A percentile compares a stretch with the other conserved stretches of the same genome.
Conservation (phyloP, 2,329 filamentous ascomycete genomes). For the Epichloe sibirici region DNA sequence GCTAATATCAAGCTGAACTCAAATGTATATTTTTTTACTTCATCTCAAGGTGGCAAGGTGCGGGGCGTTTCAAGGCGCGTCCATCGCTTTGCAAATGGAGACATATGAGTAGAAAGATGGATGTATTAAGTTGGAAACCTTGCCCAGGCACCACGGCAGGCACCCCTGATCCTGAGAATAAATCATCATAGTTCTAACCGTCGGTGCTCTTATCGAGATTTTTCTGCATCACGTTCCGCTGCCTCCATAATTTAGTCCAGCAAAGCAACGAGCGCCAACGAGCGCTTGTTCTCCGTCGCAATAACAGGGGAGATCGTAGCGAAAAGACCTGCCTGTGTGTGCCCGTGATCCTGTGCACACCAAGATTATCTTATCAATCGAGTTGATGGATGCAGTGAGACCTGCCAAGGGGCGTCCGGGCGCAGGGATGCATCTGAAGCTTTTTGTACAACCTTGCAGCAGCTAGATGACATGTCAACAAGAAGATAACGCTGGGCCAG, state of each 20-base stretch:
- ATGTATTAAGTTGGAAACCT: no score
- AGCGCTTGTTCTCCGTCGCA: background rate
- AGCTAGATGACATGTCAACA: background rate
- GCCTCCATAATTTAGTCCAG: no score
- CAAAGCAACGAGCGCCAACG: no score
- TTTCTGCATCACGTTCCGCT: no score
- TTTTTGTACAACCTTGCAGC: background rate
- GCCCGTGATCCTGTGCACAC: background rate
- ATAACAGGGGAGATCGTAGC: background rate
- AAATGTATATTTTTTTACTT: no score
- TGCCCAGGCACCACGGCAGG: background rate
- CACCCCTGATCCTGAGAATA: background rate
- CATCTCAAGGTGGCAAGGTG: no score
- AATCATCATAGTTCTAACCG: no score
- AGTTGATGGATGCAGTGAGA: conserved; percentile 1
- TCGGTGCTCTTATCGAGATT: background rate
- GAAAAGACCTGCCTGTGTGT: background rate
- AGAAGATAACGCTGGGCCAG: background rate
- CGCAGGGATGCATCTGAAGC: conserved; percentile 1
- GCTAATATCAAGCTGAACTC: no score
- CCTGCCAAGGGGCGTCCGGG: background rate
- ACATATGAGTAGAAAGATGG: no score
- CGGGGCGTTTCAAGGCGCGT: no score
- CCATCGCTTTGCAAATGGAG: no score
- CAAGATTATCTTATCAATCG: conserved; percentile 9